A percentile compares a stretch with the other conserved stretches of the same genome.
phyloP scores from a whole-genome alignment of 1,284 basidiomycete genomes.

The Tilletia indica region DNA sequence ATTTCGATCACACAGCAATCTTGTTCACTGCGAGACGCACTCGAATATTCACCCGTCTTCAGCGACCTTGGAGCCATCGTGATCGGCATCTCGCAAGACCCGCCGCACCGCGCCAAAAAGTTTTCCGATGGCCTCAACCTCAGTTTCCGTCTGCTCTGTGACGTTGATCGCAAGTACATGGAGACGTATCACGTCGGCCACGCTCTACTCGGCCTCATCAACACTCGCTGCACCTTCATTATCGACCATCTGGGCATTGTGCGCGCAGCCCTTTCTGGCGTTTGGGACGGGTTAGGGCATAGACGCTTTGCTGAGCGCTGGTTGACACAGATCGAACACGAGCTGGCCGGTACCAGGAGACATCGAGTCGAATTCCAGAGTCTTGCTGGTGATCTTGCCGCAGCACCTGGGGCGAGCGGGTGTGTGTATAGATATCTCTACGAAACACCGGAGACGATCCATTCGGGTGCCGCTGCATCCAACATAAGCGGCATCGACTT shows the following conservation, averaged over 20 bases:
- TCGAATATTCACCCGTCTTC: slow-evolving; percentile 40
- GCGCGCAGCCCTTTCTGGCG: slow-evolving; percentile 39
- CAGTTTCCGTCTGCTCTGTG: slow-evolving; percentile 37
- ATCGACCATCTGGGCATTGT: slow-evolving; percentile 47
- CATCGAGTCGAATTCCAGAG: slow-evolving; percentile 25
- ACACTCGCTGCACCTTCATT: slow-evolving; percentile 41
- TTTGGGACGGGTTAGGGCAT: slow-evolving; percentile 42
- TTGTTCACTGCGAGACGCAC: slow-evolving; percentile 44
- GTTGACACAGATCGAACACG: slow-evolving; percentile 43
- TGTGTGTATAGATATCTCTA: slow-evolving; percentile 14
- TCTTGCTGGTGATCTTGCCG: slow-evolving; percentile 24
- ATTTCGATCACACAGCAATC: slow-evolving; percentile 29
- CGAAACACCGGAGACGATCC: not conserved
- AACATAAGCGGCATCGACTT: slow-evolving; percentile 29
- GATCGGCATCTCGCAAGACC: slow-evolving; percentile 47
- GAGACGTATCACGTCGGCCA: slow-evolving; percentile 35
- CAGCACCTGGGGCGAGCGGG: slow-evolving; percentile 20
- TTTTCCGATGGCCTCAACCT: slow-evolving; percentile 47
- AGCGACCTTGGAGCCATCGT: slow-evolving; percentile 46
- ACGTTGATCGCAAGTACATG: slow-evolving; percentile 35
- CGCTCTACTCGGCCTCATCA: slow-evolving; percentile 36
- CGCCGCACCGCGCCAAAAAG: slow-evolving; percentile 25
- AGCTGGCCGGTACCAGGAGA: slow-evolving; percentile 33
- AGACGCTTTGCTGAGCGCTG: slow-evolving; percentile 43
- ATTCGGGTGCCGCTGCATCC: not conserved